Evolutionary conservation across 2,329 filamentous ascomycete species (phyloP).

Genomic region (Aspergillus unguis): DNA sequence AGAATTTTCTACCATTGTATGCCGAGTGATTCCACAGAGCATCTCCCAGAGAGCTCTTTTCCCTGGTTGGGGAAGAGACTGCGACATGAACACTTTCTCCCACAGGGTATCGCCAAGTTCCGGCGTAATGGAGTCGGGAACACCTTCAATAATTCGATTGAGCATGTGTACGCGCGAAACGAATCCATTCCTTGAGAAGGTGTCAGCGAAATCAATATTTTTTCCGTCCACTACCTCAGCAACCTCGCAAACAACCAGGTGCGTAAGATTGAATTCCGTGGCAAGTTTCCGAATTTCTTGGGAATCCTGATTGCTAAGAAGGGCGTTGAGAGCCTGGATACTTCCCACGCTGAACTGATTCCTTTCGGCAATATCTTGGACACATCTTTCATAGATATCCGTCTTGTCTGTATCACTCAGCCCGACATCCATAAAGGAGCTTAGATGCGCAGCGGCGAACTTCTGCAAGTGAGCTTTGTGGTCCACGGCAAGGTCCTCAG

Average conservation of each 20-base stretch:
- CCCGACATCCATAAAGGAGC: conserved; percentile 57
- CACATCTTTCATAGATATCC: conserved; percentile 63
- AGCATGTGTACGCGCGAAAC: conserved; percentile 56
- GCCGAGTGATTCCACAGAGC: conserved; percentile 47
- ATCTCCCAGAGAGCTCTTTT: conserved; percentile 68
- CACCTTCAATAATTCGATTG: conserved; percentile 57
- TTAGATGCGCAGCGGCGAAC: conserved; percentile 62
- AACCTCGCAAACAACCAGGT: conserved; percentile 63
- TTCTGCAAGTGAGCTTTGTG: conserved; percentile 61
- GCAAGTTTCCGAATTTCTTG: conserved; percentile 58
- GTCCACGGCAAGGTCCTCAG: conserved; percentile 52
- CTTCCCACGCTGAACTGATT: conserved; percentile 68
- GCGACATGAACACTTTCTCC: conserved; percentile 67
- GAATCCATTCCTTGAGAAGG: conserved; percentile 45
- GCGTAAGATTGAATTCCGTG: conserved; percentile 59
- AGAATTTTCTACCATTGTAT: conserved; percentile 30
- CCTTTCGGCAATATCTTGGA: conserved; percentile 63
- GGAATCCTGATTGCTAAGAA: conserved; percentile 40
- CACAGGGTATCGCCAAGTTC: conserved; percentile 66
- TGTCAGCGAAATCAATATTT: conserved; percentile 39
- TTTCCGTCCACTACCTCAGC: conserved; percentile 52
- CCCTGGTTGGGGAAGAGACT: conserved; percentile 58
- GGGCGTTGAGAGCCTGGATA: conserved; percentile 59
- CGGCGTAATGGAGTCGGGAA: conserved; percentile 59
- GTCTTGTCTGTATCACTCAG: conserved; percentile 56